Conservation (phyloP, 208 protist species). For the Phytomonas sp. region DNA sequence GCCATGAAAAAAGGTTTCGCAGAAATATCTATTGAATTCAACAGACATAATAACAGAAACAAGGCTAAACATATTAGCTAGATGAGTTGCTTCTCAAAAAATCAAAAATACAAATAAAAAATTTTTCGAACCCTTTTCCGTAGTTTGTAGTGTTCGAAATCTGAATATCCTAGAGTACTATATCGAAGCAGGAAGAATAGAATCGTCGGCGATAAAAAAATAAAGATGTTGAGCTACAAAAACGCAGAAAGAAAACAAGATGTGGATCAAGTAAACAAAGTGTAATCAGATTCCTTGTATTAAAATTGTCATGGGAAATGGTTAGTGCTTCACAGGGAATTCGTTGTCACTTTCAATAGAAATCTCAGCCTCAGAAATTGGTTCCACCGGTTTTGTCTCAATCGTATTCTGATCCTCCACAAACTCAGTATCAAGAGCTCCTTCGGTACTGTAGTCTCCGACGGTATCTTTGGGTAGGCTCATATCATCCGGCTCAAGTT, state of each 20-base stretch:
- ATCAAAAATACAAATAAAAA: conserved; percentile 10
- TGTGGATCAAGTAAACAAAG: neutral
- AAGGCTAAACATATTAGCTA: neutral
- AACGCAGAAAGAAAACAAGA: conserved; percentile 9
- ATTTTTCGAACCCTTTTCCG: neutral
- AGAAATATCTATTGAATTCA: neutral
- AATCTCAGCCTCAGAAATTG: conserved; percentile 35
- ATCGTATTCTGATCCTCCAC: conserved; percentile 35
- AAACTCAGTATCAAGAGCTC: conserved; percentile 80
- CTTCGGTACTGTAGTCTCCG: conserved; percentile 61
- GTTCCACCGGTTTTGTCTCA: conserved; percentile 12
- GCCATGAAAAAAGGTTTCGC: neutral
- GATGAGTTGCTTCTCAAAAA: neutral
- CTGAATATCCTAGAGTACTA: neutral
- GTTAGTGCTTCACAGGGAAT: conserved; percentile 3
- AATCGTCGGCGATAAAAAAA: conserved; percentile 4
- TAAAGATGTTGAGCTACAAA: conserved; percentile 1
- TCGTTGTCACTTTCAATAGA: conserved; percentile 24
- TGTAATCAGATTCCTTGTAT: neutral
- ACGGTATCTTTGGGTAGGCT: conserved; percentile 73
- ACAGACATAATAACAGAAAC: neutral
- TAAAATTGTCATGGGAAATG: neutral
- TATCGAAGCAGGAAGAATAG: conserved; percentile 1
- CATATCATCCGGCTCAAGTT: conserved; percentile 81
- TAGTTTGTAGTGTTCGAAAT: neutral